Evolutionary conservation across 2,329 filamentous ascomycete species (phyloP).

Genomic region (Biscogniauxia sp.): DNA sequence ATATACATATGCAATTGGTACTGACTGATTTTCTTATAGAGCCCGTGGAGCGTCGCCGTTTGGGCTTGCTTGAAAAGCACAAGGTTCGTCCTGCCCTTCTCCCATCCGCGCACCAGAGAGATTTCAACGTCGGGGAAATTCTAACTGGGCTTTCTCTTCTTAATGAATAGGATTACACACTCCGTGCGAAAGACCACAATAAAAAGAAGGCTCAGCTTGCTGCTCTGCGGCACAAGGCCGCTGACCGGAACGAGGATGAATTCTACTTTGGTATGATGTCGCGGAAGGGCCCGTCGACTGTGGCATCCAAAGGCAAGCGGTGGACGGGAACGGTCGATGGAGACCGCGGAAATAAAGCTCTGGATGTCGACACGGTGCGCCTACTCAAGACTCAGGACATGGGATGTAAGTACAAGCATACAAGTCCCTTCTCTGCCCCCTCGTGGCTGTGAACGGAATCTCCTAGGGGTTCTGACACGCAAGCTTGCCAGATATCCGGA

Average conservation of each 20-base stretch:
- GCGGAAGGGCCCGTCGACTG: slow-evolving; percentile 53
- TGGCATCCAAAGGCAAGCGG: slow-evolving; percentile 46
- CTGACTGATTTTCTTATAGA: neutral
- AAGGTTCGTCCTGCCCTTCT: slow-evolving; percentile 54
- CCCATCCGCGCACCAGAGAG: neutral
- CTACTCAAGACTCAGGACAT: slow-evolving; percentile 69
- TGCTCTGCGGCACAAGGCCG: slow-evolving; percentile 57
- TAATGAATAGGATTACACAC: slow-evolving; percentile 55
- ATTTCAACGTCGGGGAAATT: neutral
- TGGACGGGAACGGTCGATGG: slow-evolving; percentile 57
- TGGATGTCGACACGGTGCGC: slow-evolving; percentile 57
- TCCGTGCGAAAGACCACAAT: slow-evolving; percentile 64
- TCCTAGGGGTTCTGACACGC: neutral
- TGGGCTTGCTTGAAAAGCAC: slow-evolving; percentile 93
- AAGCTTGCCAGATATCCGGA: slow-evolving; percentile 48
- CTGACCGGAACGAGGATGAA: slow-evolving; percentile 69
- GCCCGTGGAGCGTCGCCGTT: slow-evolving; percentile 67
- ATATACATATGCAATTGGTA: neutral
- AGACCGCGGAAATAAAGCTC: slow-evolving; percentile 54
- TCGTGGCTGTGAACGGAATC: neutral
- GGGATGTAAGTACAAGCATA: slow-evolving; percentile 38
- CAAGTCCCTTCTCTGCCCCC: neutral
- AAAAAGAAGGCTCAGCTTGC: slow-evolving; percentile 62
- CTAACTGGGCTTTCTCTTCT: neutral
- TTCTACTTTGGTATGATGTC: slow-evolving; percentile 71